These are phyloP conservation scores for Quercus alba DNA, from an alignment of 306 rosid species.

Conservation along the genomic window DNA sequence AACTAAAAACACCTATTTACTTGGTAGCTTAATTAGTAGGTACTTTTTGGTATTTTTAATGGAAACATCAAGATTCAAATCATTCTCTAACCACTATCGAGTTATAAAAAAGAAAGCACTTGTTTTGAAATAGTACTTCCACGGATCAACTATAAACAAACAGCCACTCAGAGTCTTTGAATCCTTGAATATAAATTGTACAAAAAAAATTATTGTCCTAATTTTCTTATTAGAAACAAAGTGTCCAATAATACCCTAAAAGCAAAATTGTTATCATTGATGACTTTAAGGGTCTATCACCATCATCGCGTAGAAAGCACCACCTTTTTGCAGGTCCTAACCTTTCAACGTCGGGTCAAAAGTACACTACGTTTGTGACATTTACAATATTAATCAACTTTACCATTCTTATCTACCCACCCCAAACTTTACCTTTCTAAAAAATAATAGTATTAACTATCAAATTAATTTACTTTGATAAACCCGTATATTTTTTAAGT, in stretches of 20 bases:
- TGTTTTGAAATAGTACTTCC: too few relatives aligned
- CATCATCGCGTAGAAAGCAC: slow-evolving; percentile 16
- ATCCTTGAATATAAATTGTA: not conserved
- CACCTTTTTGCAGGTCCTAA: slow-evolving; percentile 11
- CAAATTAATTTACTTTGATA: slow-evolving; percentile 7
- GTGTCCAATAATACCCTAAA: not conserved
- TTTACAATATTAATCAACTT: not conserved
- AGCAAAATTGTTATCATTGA: slow-evolving; percentile 19
- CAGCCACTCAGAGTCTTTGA: not conserved
- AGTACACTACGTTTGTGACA: slow-evolving; percentile 12
- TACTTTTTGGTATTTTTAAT: too few relatives aligned
- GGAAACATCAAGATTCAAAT: too few relatives aligned
- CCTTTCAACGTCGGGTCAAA: slow-evolving; percentile 33
- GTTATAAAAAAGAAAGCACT: too few relatives aligned
- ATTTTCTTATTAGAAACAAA: not conserved
- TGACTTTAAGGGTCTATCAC: slow-evolving; percentile 31
- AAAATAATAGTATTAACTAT: slow-evolving; percentile 7
- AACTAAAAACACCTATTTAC: too few relatives aligned
- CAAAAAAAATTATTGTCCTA: not conserved
- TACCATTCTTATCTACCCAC: not conserved
- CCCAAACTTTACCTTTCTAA: slow-evolving; percentile 4
- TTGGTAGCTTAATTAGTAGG: too few relatives aligned
- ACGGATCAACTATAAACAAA: not conserved
- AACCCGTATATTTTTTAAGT: not conserved
- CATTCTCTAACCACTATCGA: too few relatives aligned